Percentiles rank a stretch among this genome's conserved stretches.
phyloP scores from a whole-genome alignment of 352 stramenopile species.

The Phytophthora palmivora region DNA sequence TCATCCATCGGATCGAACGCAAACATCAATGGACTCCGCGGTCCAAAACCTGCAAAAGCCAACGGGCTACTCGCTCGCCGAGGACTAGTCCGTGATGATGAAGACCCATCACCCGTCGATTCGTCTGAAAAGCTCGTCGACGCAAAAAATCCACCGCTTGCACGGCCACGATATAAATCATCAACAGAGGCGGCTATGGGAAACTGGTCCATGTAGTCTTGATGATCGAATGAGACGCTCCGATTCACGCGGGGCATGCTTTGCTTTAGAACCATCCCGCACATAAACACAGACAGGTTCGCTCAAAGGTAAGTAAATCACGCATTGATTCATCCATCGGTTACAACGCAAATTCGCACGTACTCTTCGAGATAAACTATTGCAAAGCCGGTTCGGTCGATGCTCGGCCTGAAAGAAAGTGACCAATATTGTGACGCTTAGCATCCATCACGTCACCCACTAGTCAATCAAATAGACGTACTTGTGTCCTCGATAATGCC shows the following conservation, averaged over 20 bases:
- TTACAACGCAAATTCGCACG: constrained; percentile 22
- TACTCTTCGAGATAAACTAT: constrained; percentile 70
- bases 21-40: constrained; percentile 82
- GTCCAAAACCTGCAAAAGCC: constrained; percentile 59
- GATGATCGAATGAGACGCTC: constrained; percentile 81
- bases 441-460: not conserved
- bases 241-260: constrained; percentile 77
- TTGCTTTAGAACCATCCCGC: constrained; percentile 26
- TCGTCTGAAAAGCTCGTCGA: constrained; percentile 69
- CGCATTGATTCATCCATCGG: constrained; percentile 14
- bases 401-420: constrained; percentile 46
- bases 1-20: constrained; percentile 80
- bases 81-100: constrained; percentile 54
- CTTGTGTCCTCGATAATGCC: constrained; percentile 72
- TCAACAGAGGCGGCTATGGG: constrained; percentile 42
- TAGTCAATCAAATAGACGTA: constrained; percentile 22
- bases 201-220: constrained; percentile 60
- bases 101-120: constrained; percentile 47
- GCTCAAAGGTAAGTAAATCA: constrained; percentile 25
- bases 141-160: constrained; percentile 50
- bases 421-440: constrained; percentile 24
- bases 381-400: constrained; percentile 56
- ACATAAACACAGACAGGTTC: constrained; percentile 18
- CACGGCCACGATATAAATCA: constrained; percentile 62
- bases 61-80: constrained; percentile 65